Percentiles rank a stretch among this genome's conserved stretches.
These are phyloP conservation scores for Saccharomycopsis crataegensis DNA, from an alignment of 1,139 yeast species.

Conservation along the genomic window DNA sequence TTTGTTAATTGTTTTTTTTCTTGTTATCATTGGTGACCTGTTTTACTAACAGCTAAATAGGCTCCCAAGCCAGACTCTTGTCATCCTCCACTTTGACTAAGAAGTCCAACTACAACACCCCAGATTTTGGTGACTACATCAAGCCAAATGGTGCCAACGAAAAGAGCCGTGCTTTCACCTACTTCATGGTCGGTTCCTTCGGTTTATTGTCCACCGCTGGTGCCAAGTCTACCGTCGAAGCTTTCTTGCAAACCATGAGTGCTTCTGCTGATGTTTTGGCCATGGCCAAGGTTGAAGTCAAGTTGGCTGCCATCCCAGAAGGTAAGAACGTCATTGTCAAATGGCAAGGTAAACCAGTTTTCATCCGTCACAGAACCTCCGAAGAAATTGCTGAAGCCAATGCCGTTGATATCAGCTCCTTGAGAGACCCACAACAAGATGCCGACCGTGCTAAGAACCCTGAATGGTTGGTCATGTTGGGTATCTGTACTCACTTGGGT, in stretches of 20 bases:
- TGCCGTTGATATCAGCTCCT: slow-evolving; percentile 57
- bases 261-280: slow-evolving; percentile 99
- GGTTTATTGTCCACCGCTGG: slow-evolving; percentile 94
- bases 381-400: slow-evolving; percentile 95
- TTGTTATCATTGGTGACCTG: no score
- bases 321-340: slow-evolving; percentile 97
- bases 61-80: slow-evolving; percentile 30
- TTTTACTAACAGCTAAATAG: not conserved
- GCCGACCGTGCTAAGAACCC: slow-evolving; percentile 94
- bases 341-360: slow-evolving; percentile 99
- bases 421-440: slow-evolving; percentile 95
- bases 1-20: no score
- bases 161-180: slow-evolving; percentile 77
- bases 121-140: slow-evolving; percentile 80
- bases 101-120: slow-evolving; percentile 82
- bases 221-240: slow-evolving; percentile 96
- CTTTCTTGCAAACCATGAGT: slow-evolving; percentile 87
- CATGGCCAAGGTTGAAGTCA: slow-evolving; percentile 98
- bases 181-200: slow-evolving; percentile 96
- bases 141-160: slow-evolving; percentile 60
- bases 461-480: slow-evolving; percentile 98
- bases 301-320: slow-evolving; percentile 87
- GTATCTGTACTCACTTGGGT: slow-evolving; percentile 99
- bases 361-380: slow-evolving; percentile 96
- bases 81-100: slow-evolving; percentile 44